Base-by-base conservation (phyloP, 2,329 filamentous ascomycete genomes). In the Zasmidium citrigriseum region DNA sequence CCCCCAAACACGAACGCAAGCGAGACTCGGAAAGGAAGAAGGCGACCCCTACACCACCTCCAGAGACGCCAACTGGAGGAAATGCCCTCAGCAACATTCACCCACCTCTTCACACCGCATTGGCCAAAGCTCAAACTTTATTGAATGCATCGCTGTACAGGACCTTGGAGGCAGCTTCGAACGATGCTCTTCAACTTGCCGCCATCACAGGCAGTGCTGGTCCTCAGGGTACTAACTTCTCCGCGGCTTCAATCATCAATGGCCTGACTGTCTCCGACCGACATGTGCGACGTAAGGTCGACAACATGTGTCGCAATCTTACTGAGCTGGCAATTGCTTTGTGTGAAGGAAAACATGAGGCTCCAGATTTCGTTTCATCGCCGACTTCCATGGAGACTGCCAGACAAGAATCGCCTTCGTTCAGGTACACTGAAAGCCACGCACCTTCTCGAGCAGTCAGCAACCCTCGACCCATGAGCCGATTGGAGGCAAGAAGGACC, bases 261-360 rank as follows among this genome's bases (percentile, higher is more conserved):
- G 85, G 87, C 25, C 75, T 78, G 22, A 80, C 79, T 0, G 76
- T 87, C 11, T 88, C 90, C 1, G 93, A 99, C 72, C 86, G 95
- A 52, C 91, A 96, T 71, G 81, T 96, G 16, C 86, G 92, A 50
- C 86, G 93, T 62, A 97, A 96, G 75, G 91, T 91, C 24, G 93
- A 99, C 71, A 92, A 89, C 70, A 86, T 99, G 71, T 98, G 95
- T 73, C 89, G 93, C 54, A 95, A 90, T 69, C 78, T 99, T 64
- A 98, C 93, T 0, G 95, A 99, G 74, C 81, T 99, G 5, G 96
- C 91, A 71, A 84, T 99, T 56, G 90, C 92, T 0, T 78, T 99
- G 14, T 78, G 76, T 63, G 78, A 80, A 50, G 69, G 67, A 48
- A 72, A 72, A 50, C 67, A 69, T 47, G 69, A 71, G 29, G 58